A percentile compares a stretch with the other conserved stretches of the same genome.
These are phyloP conservation scores for Trapa bicornis DNA, from an alignment of 345 rosid genomes.

Conservation along the genomic window DNA sequence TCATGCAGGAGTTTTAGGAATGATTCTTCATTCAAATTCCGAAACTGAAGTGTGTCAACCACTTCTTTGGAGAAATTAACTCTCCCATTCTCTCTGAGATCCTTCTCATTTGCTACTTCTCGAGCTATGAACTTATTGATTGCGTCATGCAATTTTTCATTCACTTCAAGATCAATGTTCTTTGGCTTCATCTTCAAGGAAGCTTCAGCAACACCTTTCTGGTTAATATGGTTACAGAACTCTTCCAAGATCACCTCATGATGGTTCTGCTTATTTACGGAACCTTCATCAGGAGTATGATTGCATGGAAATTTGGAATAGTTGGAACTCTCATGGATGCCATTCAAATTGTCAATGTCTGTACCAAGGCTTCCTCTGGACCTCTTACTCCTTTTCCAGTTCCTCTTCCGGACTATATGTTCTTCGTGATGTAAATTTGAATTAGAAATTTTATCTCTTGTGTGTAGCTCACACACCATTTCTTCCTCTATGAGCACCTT, in stretches of 20 bases:
- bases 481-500: conserved; percentile 92
- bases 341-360: conserved; percentile 22
- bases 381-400: conserved; percentile 33
- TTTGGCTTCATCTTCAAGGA: conserved; percentile 10
- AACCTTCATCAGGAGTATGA: conserved; percentile 22
- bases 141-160: conserved; percentile 60
- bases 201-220: conserved; percentile 20
- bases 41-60: conserved; percentile 65
- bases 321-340: conserved; percentile 11
- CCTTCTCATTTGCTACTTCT: conserved; percentile 44
- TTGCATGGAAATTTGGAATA: conserved; percentile 17
- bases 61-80: conserved; percentile 51
- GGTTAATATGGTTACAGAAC: conserved; percentile 48
- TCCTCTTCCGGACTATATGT: conserved; percentile 37
- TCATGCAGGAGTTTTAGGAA: conserved; percentile 63
- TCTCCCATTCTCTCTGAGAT: conserved; percentile 34
- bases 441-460: conserved; percentile 25
- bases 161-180: conserved; percentile 30
- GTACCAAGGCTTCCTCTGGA: conserved; percentile 45
- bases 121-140: conserved; percentile 56
- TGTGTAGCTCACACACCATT: conserved; percentile 38
- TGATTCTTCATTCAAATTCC: conserved; percentile 71
- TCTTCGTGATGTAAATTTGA: conserved; percentile 26
- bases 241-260: conserved; percentile 52
- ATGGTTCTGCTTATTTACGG: conserved; percentile 29